Evolutionary conservation across 495 filamentous ascomycete species (phyloP), one percentile per base, ranked within the genome.

Genomic region (Eremomyces bilateralis): DNA sequence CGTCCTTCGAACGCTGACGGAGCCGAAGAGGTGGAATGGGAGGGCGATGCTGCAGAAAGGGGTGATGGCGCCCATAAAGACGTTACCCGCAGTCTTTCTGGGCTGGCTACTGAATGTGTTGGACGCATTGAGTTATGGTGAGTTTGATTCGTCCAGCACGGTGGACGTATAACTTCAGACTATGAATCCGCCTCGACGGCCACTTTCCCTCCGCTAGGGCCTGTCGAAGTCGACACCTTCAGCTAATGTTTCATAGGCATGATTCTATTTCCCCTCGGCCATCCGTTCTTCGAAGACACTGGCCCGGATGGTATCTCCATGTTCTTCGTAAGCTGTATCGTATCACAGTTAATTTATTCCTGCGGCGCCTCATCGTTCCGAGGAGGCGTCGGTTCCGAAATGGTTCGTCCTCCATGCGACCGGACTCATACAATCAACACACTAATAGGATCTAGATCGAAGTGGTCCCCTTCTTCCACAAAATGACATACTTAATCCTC

Each of bases 251-350:
- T 17, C 16, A 5, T 31, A 77, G 73, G 73, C 36, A 85, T 93
- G 76, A 95, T 97, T 42, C 55, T 97, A 13, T 97, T 97, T 42
- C 88, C 88, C 3, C 62, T 95, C 17, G 80, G 81, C 15, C 73
- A 77, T 44, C 67, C 75, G 1, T 67, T 91, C 13, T 97, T 97
- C 48, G 62, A 72, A 19, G 60, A 71, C 32, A 66, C 94, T 17
- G 88, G 83, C 3, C 68, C 83, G 3, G 85, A 92, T 34, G 88
- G 88, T 11, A 91, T 97, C 38, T 92, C 90, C 0, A 95, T 97
- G 61, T 97, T 94, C 57, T 97, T 94, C 49, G 77, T 97, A 41
- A 94, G 84, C 59, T 90, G 80, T 38, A 93, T 97, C 40, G 66
- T 97, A 17, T 75, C 90, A 1, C 88, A 97, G 47, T 53, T 97